A percentile compares a stretch with the other conserved stretches of the same genome.
These are phyloP conservation scores for Diutina rugosa DNA, from an alignment of 1,139 yeast species.

Conservation along the genomic window DNA sequence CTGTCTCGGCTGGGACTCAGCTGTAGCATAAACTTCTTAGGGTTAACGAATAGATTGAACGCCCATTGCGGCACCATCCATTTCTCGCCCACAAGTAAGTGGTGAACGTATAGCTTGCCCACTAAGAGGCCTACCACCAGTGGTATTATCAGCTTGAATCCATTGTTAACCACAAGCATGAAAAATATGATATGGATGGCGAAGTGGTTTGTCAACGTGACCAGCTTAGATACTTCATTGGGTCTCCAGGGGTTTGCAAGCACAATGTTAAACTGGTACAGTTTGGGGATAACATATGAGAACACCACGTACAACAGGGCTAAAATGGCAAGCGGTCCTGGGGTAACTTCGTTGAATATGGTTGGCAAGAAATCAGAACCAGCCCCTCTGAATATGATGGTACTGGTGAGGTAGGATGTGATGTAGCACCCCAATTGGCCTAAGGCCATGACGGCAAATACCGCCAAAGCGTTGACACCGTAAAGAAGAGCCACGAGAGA, in stretches of 20 bases:
- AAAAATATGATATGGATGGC: conserved; percentile 40
- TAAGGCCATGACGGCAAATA: conserved; percentile 22
- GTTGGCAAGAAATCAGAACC: conserved; percentile 13
- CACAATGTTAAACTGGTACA: conserved; percentile 43
- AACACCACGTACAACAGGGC: conserved; percentile 50
- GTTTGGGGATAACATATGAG: conserved; percentile 43
- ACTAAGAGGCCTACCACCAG: conserved; percentile 43
- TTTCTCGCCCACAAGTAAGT: conserved; percentile 46
- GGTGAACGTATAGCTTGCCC: conserved; percentile 43
- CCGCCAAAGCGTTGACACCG: conserved; percentile 20
- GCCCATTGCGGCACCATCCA: conserved; percentile 30
- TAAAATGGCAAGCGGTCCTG: conserved; percentile 57
- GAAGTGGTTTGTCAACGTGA: conserved; percentile 43
- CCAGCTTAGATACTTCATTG: conserved; percentile 12
- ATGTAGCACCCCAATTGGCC: conserved; percentile 14
- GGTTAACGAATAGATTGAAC: conserved; percentile 12
- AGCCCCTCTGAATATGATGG: conserved; percentile 5
- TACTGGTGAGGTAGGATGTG: conserved; percentile 10
- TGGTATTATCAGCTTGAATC: conserved; percentile 35
- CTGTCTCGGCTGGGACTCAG: conserved; percentile 5
- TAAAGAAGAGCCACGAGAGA: conserved; percentile 22
- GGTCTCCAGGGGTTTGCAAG: conserved; percentile 10
- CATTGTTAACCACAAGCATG: conserved; percentile 42
- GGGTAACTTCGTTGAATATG: conserved; percentile 21
- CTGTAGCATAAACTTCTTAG: conserved; percentile 8